These are phyloP conservation scores for Neofusicoccum sp. DNA, from an alignment of 2,329 filamentous ascomycete species.

Conservation along the genomic window DNA sequence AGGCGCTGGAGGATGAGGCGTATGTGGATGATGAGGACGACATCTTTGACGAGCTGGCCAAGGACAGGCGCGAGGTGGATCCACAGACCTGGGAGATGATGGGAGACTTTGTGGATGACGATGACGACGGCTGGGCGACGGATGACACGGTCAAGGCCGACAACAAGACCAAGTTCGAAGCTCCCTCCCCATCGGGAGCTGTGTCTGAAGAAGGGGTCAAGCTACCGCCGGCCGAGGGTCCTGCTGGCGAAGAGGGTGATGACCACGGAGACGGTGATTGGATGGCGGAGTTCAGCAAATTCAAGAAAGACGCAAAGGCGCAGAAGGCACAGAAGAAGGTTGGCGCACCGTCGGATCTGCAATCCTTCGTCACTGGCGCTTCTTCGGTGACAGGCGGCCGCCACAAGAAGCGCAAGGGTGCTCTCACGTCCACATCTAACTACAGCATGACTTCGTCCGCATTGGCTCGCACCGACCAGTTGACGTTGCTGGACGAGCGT, in stretches of 20 bases:
- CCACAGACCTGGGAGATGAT: constrained; percentile 69
- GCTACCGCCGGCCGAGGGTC: constrained; percentile 30
- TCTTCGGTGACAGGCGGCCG: constrained; percentile 73
- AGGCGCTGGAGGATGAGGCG: constrained; percentile 91
- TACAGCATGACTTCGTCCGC: constrained; percentile 93
- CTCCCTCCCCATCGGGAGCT: constrained; percentile 36
- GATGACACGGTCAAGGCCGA: constrained; percentile 74
- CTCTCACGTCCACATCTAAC: constrained; percentile 78
- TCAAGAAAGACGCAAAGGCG: constrained; percentile 72
- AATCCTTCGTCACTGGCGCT: constrained; percentile 69
- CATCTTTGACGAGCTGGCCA: constrained; percentile 72
- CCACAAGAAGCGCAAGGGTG: constrained; percentile 92
- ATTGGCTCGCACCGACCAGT: constrained; percentile 80
- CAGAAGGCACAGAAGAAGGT: constrained; percentile 38
- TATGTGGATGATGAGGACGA: constrained; percentile 87
- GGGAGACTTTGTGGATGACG: constrained; percentile 49
- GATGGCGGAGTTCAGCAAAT: constrained; percentile 90
- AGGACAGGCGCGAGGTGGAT: constrained; percentile 71
- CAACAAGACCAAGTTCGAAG: constrained; percentile 40
- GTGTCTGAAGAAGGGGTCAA: constrained; percentile 29
- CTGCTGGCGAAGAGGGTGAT: constrained; percentile 31
- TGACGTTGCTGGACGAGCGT: constrained; percentile 79
- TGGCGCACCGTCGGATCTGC: constrained; percentile 58
- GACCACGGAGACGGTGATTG: constrained; percentile 68
- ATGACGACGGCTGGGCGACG: constrained; percentile 90